Evolutionary conservation across 306 rosid genomes (phyloP).

Genomic region (Vicia sativa): DNA sequence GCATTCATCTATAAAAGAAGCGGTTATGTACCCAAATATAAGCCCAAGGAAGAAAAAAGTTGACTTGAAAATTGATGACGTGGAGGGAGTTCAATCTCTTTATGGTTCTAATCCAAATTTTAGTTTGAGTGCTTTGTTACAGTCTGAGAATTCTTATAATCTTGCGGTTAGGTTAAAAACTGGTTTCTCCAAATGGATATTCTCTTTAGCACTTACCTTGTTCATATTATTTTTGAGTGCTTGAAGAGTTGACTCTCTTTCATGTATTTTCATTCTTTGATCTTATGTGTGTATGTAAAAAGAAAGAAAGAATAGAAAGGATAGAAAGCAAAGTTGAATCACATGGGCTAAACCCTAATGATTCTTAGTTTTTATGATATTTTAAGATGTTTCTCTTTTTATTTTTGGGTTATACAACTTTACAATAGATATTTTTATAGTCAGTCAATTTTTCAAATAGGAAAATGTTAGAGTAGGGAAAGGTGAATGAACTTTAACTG

Average conservation of each 20-base stretch:
- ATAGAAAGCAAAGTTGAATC: slow-evolving; percentile 23
- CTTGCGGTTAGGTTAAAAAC: slow-evolving; percentile 38
- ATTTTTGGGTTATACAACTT: not conserved
- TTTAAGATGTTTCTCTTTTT: not conserved
- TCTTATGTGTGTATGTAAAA: slow-evolving; percentile 22
- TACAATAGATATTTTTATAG: slow-evolving; percentile 14
- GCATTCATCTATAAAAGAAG: slow-evolving; percentile 72
- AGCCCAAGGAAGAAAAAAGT: slow-evolving; percentile 76
- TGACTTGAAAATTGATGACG: slow-evolving; percentile 80
- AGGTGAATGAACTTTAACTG: slow-evolving; percentile 28
- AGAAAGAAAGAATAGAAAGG: slow-evolving; percentile 9
- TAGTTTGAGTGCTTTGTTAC: slow-evolving; percentile 52
- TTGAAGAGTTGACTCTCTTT: slow-evolving; percentile 13
- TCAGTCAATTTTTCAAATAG: not conserved
- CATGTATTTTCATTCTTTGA: slow-evolving; percentile 36
- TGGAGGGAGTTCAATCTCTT: slow-evolving; percentile 79
- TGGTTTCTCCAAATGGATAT: slow-evolving; percentile 36
- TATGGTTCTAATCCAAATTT: slow-evolving; percentile 92
- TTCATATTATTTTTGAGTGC: slow-evolving; percentile 33
- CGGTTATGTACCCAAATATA: slow-evolving; percentile 89
- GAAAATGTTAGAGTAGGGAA: not conserved
- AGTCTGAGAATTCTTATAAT: slow-evolving; percentile 54
- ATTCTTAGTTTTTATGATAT: slow-evolving; percentile 17
- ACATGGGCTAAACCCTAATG: slow-evolving; percentile 36
- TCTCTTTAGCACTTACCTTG: slow-evolving; percentile 32